These are phyloP conservation scores for Yamadazyma endophytica DNA, from an alignment of 805 yeast genomes.

Conservation along the genomic window DNA sequence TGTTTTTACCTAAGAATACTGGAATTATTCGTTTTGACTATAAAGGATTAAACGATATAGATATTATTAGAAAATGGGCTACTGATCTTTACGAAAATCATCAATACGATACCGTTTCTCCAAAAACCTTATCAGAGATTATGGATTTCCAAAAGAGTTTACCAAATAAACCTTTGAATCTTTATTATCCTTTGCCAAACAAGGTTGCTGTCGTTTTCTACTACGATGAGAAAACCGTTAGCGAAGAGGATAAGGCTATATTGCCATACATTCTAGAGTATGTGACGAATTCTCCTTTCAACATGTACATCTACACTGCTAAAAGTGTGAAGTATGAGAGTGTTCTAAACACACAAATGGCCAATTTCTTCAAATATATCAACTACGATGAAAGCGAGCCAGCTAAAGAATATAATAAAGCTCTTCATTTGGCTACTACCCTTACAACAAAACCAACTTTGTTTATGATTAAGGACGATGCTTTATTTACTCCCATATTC, in stretches of 20 bases:
- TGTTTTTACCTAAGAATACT: slow-evolving; percentile 49
- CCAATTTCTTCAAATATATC: slow-evolving; percentile 37
- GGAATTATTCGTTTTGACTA: slow-evolving; percentile 49
- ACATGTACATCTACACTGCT: slow-evolving; percentile 51
- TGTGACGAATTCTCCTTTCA: slow-evolving; percentile 48
- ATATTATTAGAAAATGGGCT: slow-evolving; percentile 40
- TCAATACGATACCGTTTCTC: slow-evolving; percentile 30
- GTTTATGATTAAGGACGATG: slow-evolving; percentile 54
- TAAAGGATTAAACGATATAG: slow-evolving; percentile 28
- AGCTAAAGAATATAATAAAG: slow-evolving; percentile 35
- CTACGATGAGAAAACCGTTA: slow-evolving; percentile 46
- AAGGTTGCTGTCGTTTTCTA: slow-evolving; percentile 50
- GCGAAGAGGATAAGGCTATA: slow-evolving; percentile 60
- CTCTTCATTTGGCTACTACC: slow-evolving; percentile 46
- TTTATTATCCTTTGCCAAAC: slow-evolving; percentile 35
- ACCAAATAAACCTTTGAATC: slow-evolving; percentile 26
- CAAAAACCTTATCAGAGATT: slow-evolving; percentile 24
- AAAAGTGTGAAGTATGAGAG: slow-evolving; percentile 40
- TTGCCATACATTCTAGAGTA: slow-evolving; percentile 60
- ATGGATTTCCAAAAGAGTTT: slow-evolving; percentile 26
- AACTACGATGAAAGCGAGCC: slow-evolving; percentile 37
- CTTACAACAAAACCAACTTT: slow-evolving; percentile 61
- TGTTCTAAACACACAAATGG: slow-evolving; percentile 38
- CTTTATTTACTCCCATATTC: slow-evolving; percentile 47
- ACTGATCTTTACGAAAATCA: slow-evolving; percentile 44